Percentiles rank a stretch among this genome's conserved stretches.
phyloP scores from a whole-genome alignment of 2,329 filamentous ascomycete genomes.

The Trichoderma atrobrunneum region DNA sequence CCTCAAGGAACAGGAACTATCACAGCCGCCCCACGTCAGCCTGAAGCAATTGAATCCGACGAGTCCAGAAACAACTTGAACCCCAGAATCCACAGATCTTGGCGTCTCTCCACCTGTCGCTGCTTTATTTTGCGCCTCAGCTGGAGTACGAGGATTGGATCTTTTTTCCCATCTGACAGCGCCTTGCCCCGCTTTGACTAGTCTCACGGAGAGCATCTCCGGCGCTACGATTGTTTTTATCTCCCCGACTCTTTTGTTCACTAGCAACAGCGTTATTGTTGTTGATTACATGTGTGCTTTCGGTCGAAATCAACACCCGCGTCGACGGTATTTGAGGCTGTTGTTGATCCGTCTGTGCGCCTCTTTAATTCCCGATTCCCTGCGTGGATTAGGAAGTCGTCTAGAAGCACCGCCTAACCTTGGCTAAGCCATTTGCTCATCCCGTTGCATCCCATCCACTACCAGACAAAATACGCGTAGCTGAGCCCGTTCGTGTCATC shows the following conservation, averaged over 20 bases:
- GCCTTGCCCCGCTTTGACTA: background rate
- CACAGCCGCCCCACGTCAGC: background rate
- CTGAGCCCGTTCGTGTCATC: background rate
- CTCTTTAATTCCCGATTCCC: background rate
- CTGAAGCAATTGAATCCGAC: background rate
- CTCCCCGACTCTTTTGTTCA: conserved; percentile 1
- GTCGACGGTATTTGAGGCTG: background rate
- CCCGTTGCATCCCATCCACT: background rate
- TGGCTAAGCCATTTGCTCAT: background rate
- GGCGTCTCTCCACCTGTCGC: background rate
- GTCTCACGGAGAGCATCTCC: background rate
- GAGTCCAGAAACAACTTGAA: background rate
- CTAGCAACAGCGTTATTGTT: background rate
- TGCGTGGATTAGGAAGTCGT: background rate
- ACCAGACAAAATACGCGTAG: background rate
- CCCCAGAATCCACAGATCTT: background rate
- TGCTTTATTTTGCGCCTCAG: background rate
- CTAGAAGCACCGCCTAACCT: background rate
- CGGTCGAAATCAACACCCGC: background rate
- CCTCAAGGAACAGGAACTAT: background rate
- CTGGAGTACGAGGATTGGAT: background rate
- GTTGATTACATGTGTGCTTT: background rate
- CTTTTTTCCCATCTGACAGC: background rate
- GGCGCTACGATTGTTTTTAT: background rate
- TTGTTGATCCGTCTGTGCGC: background rate